Evolutionary conservation across 257 asterid species (phyloP), one percentile per base, ranked within the genome.

Genomic region (Henckelia pumila): DNA sequence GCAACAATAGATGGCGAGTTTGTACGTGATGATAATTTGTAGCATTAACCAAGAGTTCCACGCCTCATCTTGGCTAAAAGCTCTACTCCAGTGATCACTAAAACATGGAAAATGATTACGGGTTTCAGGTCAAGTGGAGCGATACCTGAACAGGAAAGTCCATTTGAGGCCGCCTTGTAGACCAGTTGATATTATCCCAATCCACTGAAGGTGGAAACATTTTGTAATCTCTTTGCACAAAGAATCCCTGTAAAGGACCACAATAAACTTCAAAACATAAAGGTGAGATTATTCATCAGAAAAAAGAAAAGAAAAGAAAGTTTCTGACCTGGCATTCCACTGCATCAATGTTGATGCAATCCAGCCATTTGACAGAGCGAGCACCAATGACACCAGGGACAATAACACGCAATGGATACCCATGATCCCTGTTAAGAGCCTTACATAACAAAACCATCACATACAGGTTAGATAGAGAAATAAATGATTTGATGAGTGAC

Each of bases 341-440:
- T 32, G 85, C 91, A 73, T 80, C 72, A 72, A 94, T 81, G 78
- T 84, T 88, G 76, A 94, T 91, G 70, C 86, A 86, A 66, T 94
- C 96, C 20, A 94, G 91, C 99, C 99, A 94, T 76, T 94, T 94
- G 68, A 93, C 97, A 50, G 99, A 94, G 52, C 99, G 96, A 68
- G 97, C 99, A 78, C 99, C 99, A 60, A 94, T 91, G 70, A 93
- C 96, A 76, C 99, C 99, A 52, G 99, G 97, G 70, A 93, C 99
- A 76, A 93, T 81, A 74, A 88, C 97, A 30, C 99, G 97, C 82
- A 94, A 68, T 0, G 99, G 99, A 79, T 84, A 94, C 64, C 97
- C 99, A 71, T 94, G 99, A 83, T 94, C 99, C 88, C 99, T 85
- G 82, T 86, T 88, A 63, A 94, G 87, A 59, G 89, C 70, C 99